Base-by-base conservation (phyloP, 108 stramenopile species). In the Cyclotella cryptica region DNA sequence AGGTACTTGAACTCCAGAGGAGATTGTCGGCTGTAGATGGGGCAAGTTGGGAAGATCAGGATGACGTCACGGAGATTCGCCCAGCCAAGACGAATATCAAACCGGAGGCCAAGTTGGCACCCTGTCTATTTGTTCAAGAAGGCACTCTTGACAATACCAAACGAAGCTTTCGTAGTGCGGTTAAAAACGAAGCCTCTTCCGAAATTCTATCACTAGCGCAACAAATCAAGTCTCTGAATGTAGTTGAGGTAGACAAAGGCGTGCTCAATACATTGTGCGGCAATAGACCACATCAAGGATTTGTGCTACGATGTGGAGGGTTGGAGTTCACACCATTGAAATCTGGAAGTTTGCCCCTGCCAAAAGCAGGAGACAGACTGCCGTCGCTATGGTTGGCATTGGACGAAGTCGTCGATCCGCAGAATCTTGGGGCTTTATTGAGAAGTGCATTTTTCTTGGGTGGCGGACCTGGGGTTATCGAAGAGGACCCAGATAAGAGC, bases 371-470 rank as follows among this genome's bases (percentile, higher is more conserved):
- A 6, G 26, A 42, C 30, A 69, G 66, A 19, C 29, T 55, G 24
- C 84, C 88, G 24, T 67, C 72, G 5, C 46, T 95, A 28, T 96
- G 95, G 94, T 68, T 98, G 61, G 94, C 90, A 9, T 71, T 98
- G 59, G 97, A 98, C 77, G 94, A 96, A 77, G 93, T 98, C 14
- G 91, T 91, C 11, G 97, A 98, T 81, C 97, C 97, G 29, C 95
- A 96, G 69, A 98, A 98, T 73, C 76, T 98, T n/a, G 92, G 92
- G n/a, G 92, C 94, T 1, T 66, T 97, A 57, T 30, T 96, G 35
- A 86, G 97, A 28, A 90, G 92, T 17, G 87, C 87, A 1, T 88
- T 86, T 62, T 98, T 98, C 81, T 80, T 98, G 66, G 95, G 95
- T 40, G 71, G 72, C 9, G 80, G 79, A 21, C 35, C 47, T 28